phyloP scores from a whole-genome alignment of 148 eudicot genomes.

The Fagopyrum esculentum region DNA sequence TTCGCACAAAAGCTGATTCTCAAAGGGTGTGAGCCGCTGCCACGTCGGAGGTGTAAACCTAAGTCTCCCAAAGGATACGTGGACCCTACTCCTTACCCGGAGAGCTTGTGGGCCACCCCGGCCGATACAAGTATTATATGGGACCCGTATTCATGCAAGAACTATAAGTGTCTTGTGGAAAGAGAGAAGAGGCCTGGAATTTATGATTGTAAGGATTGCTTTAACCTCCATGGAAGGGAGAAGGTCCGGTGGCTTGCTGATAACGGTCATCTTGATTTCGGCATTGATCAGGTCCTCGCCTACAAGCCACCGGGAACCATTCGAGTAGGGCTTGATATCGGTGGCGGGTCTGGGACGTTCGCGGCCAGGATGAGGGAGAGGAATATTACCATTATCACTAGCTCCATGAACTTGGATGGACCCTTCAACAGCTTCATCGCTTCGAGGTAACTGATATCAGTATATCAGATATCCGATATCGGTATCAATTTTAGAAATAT shows the following conservation, averaged over 20 bases:
- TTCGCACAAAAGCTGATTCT: constrained; percentile 60
- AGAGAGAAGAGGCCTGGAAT: constrained; percentile 26
- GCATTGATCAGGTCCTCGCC: neutral
- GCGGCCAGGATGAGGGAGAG: constrained; percentile 57
- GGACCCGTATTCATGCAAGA: constrained; percentile 31
- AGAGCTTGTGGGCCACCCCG: constrained; percentile 26
- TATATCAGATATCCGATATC: too few species aligned
- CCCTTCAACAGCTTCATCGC: constrained; percentile 43
- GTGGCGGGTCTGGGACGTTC: constrained; percentile 70
- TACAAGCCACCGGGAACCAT: constrained; percentile 11
- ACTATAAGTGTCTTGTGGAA: constrained; percentile 36
- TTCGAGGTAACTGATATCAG: neutral
- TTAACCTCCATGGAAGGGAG: constrained; percentile 7
- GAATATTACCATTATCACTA: constrained; percentile 62
- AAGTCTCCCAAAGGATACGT: constrained; percentile 18
- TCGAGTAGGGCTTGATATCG: constrained; percentile 57
- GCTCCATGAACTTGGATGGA: constrained; percentile 66
- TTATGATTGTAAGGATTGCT: constrained; percentile 28
- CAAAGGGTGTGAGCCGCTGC: constrained; percentile 83
- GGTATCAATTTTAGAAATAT: too few species aligned
- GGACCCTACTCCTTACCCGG: constrained; percentile 18
- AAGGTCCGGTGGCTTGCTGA: constrained; percentile 15
- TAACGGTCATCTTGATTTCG: neutral
- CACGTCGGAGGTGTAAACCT: constrained; percentile 57
- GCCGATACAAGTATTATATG: constrained; percentile 42